Conservation (phyloP, 495 filamentous ascomycete species). For the Penicillium taxi region DNA sequence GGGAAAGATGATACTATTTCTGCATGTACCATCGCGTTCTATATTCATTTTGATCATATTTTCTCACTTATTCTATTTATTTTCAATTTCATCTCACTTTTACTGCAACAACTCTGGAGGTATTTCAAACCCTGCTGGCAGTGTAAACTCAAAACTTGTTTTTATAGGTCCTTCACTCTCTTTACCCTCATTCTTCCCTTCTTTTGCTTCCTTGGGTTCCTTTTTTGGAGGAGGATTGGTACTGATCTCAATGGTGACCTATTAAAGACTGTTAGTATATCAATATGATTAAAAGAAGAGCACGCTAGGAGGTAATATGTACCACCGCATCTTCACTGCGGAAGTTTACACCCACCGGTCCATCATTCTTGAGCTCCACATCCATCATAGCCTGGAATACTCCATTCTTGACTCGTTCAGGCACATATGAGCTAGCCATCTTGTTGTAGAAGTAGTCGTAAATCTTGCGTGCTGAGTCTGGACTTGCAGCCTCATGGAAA, state of each 20-base stretch:
- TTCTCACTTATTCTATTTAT: conserved; percentile 7
- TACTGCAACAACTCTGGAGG: conserved; percentile 36
- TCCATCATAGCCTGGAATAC: conserved; percentile 99
- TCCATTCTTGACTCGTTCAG: conserved; percentile 82
- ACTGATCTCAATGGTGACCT: conserved; percentile 62
- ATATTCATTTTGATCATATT: conserved; percentile 9
- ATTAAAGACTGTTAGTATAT: conserved; percentile 12
- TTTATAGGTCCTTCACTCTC: conserved; percentile 12
- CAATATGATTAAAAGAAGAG: conserved; percentile 17
- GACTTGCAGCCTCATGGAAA: conserved; percentile 81
- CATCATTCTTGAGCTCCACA: conserved; percentile 87
- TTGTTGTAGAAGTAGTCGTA: conserved; percentile 78
- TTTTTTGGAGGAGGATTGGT: conserved; percentile 52
- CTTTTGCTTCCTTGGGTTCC: conserved; percentile 27
- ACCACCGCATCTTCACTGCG: conserved; percentile 58
- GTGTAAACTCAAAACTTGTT: conserved; percentile 30
- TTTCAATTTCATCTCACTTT: conserved; percentile 3
- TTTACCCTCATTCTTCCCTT: conserved; percentile 11
- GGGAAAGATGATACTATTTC: conserved; percentile 7
- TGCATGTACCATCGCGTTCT: not conserved
- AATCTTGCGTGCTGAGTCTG: conserved; percentile 65
- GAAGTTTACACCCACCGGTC: conserved; percentile 74
- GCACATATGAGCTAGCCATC: conserved; percentile 60
- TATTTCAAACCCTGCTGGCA: too few species aligned
- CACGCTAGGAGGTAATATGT: conserved; percentile 34